Conservation (phyloP, 345 rosid genomes). For the Brassica juncea region DNA sequence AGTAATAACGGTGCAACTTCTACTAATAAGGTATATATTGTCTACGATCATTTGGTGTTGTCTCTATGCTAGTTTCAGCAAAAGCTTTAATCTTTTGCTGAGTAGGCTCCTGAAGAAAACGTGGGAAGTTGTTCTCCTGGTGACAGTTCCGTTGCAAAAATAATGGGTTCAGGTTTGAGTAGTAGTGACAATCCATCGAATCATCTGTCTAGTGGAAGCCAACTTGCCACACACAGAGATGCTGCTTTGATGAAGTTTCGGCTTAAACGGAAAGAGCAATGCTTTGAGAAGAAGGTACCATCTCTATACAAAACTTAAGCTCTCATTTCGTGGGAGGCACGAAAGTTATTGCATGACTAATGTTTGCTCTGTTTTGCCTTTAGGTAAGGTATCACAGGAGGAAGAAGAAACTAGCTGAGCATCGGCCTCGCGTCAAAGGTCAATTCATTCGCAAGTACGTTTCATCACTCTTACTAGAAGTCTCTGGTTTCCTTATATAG, state of each 20-base stretch:
- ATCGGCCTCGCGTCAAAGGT: slow-evolving; percentile 60
- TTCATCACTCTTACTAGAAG: background rate
- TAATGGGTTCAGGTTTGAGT: slow-evolving; percentile 49
- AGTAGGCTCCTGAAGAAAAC: slow-evolving; percentile 52
- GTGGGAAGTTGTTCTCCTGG: slow-evolving; percentile 61
- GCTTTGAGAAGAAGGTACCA: slow-evolving; percentile 72
- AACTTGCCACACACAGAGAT: slow-evolving; percentile 51
- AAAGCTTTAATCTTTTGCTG: slow-evolving; percentile 4
- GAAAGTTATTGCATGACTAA: slow-evolving; percentile 3
- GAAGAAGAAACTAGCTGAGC: slow-evolving; percentile 66
- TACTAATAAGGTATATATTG: slow-evolving; percentile 55
- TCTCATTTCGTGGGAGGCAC: background rate
- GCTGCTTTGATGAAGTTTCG: slow-evolving; percentile 73
- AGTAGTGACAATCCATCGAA: slow-evolving; percentile 36
- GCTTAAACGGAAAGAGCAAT: slow-evolving; percentile 75
- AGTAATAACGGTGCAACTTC: slow-evolving; percentile 50
- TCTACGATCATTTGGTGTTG: background rate
- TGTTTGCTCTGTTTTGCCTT: slow-evolving; percentile 25
- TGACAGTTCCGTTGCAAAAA: slow-evolving; percentile 49
- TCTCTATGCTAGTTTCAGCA: background rate
- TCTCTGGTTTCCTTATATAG: background rate
- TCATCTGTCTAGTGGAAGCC: slow-evolving; percentile 54
- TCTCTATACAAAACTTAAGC: background rate
- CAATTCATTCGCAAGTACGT: slow-evolving; percentile 56
- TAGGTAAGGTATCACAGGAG: slow-evolving; percentile 71